Evolutionary conservation across 768 basidiomycete genomes (phyloP).

Genomic region (Lyophyllum decastes): DNA sequence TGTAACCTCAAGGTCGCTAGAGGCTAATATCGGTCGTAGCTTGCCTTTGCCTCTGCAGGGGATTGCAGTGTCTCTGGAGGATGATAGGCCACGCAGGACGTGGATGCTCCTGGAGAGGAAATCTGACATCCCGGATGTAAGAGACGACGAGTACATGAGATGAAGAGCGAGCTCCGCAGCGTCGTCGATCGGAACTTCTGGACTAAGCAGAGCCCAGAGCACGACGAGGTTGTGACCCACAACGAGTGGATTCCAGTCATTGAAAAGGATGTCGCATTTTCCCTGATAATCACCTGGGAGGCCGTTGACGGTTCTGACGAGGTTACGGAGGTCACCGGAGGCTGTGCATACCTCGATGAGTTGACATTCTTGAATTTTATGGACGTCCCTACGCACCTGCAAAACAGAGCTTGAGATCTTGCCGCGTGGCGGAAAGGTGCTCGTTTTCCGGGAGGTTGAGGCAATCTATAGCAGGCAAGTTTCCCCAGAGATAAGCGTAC

Average conservation of each 20-base stretch:
- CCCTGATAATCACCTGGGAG: slow-evolving; percentile 24
- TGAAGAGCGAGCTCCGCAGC: slow-evolving; percentile 32
- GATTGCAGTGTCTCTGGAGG: slow-evolving; percentile 16
- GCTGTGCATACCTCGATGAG: slow-evolving; percentile 9
- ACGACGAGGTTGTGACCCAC: slow-evolving; percentile 24
- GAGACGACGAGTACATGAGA: slow-evolving; percentile 35
- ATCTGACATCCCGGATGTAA: slow-evolving; percentile 24
- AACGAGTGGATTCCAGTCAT: slow-evolving; percentile 22
- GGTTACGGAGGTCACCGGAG: slow-evolving; percentile 30
- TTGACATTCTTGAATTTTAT: background rate
- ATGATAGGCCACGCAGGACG: slow-evolving; percentile 18
- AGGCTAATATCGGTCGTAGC: slow-evolving; percentile 18
- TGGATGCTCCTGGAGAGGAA: slow-evolving; percentile 24
- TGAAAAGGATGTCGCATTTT: slow-evolving; percentile 23
- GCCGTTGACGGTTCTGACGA: slow-evolving; percentile 29
- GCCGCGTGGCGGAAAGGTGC: background rate
- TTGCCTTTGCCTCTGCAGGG: slow-evolving; percentile 24
- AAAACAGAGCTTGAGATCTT: slow-evolving; percentile 28
- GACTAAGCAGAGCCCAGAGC: slow-evolving; percentile 26
- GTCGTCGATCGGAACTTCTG: slow-evolving; percentile 23
- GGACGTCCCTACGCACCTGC: slow-evolving; percentile 17
- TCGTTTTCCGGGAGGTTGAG: slow-evolving; percentile 27
- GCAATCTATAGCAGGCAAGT: slow-evolving; percentile 29
- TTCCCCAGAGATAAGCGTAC: slow-evolving; percentile 21
- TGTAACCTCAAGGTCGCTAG: slow-evolving; percentile 17